A percentile compares a stretch with the other conserved stretches of the same genome.
Evolutionary conservation across 75 land plant genomes (phyloP).

Genomic region (Ceratopteris richardii): DNA sequence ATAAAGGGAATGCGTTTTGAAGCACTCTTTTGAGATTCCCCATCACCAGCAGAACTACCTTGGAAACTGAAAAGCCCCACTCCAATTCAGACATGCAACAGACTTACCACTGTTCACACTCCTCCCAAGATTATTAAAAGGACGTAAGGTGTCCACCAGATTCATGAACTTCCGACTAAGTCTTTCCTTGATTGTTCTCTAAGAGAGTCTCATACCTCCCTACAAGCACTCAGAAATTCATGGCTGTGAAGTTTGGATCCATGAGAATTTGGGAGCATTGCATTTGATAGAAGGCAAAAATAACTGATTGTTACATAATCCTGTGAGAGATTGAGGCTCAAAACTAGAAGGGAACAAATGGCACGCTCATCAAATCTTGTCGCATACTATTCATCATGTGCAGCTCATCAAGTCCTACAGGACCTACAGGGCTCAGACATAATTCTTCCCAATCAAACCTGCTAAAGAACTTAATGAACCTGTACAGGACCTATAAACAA

Average conservation of each 20-base stretch:
- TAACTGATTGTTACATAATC: too few species aligned
- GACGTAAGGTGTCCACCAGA: not conserved
- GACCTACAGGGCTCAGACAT: constrained; percentile 47
- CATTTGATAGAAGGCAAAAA: too few species aligned
- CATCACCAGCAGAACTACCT: not conserved
- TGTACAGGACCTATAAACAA: constrained; percentile 44
- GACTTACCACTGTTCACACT: constrained; percentile 6
- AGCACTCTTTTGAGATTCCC: too few species aligned
- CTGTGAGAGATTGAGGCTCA: too few species aligned
- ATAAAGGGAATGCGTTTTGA: too few species aligned
- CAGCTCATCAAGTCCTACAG: constrained; percentile 32
- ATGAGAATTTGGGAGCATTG: not conserved
- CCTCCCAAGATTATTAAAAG: constrained; percentile 8
- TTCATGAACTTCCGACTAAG: constrained; percentile 1
- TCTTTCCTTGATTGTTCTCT: not conserved
- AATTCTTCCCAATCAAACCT: constrained; percentile 63
- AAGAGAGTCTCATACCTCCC: not conserved
- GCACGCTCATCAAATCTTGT: too few species aligned
- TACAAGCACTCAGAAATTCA: not conserved
- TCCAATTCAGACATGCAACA: too few species aligned
- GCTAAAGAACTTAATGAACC: constrained; percentile 51
- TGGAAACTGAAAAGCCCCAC: not conserved
- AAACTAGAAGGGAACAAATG: too few species aligned
- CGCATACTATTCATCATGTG: too few species aligned
- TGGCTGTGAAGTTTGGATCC: not conserved